These are phyloP conservation scores for Purpureocillium lavendulum DNA, from an alignment of 2,329 filamentous ascomycete species.

Conservation along the genomic window DNA sequence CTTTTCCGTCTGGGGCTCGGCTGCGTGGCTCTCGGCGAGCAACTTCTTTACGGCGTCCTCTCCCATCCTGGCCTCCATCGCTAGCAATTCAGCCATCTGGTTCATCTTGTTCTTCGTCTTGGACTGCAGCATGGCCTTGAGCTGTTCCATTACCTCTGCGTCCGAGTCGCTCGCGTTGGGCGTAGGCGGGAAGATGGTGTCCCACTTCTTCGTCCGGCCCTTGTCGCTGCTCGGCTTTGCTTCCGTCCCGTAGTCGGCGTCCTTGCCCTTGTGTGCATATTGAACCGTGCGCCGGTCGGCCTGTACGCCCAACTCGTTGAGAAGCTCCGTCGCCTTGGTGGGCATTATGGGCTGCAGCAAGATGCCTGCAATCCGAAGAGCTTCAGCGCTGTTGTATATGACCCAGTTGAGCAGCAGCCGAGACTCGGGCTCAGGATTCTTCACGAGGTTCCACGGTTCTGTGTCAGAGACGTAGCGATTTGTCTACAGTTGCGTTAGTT, in stretches of 20 bases:
- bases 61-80: conserved; percentile 19
- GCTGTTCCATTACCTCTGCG: conserved; percentile 11
- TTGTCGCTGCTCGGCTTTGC: conserved; percentile 13
- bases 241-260: conserved; percentile 58
- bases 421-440: conserved; percentile 22
- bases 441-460: conserved; percentile 59
- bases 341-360: conserved; percentile 90
- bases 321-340: conserved; percentile 58
- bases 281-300: conserved; percentile 52
- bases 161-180: conserved; percentile 16
- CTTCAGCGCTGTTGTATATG: conserved; percentile 67
- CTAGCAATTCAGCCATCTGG: conserved; percentile 16
- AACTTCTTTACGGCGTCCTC: conserved; percentile 13
- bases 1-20: too few species aligned
- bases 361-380: conserved; percentile 71
- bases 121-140: conserved; percentile 7
- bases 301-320: conserved; percentile 71
- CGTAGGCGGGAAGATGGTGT: conserved; percentile 43
- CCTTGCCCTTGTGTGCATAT: conserved; percentile 53
- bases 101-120: conserved; percentile 18
- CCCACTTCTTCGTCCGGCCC: conserved; percentile 25
- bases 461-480: conserved; percentile 46
- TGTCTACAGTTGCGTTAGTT: conserved; percentile 18
- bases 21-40: conserved; percentile 10
- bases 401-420: conserved; percentile 41